phyloP scores from a whole-genome alignment of 108 stramenopile species.

The Fistulifera pelliculosa region DNA sequence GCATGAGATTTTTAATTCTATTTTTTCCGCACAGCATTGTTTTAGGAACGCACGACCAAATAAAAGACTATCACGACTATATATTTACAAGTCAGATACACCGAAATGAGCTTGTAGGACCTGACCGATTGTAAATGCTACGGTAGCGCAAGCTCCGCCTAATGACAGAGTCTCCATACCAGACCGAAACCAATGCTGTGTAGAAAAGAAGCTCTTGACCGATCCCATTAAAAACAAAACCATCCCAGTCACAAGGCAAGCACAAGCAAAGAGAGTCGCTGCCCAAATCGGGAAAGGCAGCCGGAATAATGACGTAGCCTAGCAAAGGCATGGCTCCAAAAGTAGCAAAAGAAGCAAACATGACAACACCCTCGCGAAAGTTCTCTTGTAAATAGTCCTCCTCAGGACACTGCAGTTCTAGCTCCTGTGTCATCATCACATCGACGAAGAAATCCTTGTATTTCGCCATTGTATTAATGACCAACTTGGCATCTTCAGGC shows the following conservation, averaged over 20 bases:
- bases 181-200: conserved; percentile 62
- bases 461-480: conserved; percentile 89
- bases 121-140: conserved; percentile 91
- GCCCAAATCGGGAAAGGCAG: conserved; percentile 42
- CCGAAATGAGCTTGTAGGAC: conserved; percentile 31
- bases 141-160: conserved; percentile 87
- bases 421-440: conserved; percentile 95
- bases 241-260: conserved; percentile 73
- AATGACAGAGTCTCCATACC: conserved; percentile 87
- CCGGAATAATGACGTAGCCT: conserved; percentile 79
- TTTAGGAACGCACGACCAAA: no score
- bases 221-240: conserved; percentile 82
- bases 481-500: conserved; percentile 66
- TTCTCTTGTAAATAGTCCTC: conserved; percentile 76
- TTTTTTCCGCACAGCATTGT: no score
- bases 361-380: conserved; percentile 84
- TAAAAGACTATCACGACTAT: no score
- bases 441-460: conserved; percentile 97
- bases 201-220: conserved; percentile 87
- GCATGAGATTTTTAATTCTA: no score
- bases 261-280: conserved; percentile 58
- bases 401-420: conserved; percentile 90
- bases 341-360: conserved; percentile 85
- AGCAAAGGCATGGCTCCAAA: conserved; percentile 86
- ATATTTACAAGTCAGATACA: no score